A percentile compares a stretch with the other conserved stretches of the same genome.
Evolutionary conservation across 768 basidiomycete species (phyloP).

Genomic region (Clathrus columnatus): DNA sequence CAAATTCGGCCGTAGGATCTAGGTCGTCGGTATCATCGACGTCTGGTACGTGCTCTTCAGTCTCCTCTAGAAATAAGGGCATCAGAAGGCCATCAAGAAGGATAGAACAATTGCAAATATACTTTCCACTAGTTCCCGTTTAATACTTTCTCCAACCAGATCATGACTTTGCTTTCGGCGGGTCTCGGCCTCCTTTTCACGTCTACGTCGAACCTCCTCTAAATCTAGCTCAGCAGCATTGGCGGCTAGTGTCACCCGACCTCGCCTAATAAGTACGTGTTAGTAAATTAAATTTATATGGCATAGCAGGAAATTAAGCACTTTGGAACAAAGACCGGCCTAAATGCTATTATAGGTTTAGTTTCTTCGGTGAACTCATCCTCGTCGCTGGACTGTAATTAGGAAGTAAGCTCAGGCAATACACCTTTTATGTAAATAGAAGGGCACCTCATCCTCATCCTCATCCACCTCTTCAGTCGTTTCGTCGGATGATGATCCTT

Average conservation of each 20-base stretch:
- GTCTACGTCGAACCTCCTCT: slow-evolving; percentile 62
- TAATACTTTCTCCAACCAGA: slow-evolving; percentile 90
- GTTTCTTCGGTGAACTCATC: slow-evolving; percentile 69
- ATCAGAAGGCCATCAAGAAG: neutral
- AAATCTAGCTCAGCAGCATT: slow-evolving; percentile 62
- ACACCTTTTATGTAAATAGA: slow-evolving; percentile 18
- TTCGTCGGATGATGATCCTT: slow-evolving; percentile 41
- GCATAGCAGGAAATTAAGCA: slow-evolving; percentile 29
- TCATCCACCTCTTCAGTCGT: slow-evolving; percentile 28
- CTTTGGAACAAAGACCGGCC: slow-evolving; percentile 96
- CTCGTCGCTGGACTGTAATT: slow-evolving; percentile 71
- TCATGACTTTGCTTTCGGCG: slow-evolving; percentile 83
- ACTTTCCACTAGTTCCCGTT: slow-evolving; percentile 89
- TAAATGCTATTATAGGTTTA: slow-evolving; percentile 64
- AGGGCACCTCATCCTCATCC: slow-evolving; percentile 22
- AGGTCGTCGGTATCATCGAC: slow-evolving; percentile 93
- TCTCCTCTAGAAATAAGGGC: slow-evolving; percentile 65
- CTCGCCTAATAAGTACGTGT: no score
- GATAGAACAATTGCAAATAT: neutral
- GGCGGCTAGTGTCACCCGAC: slow-evolving; percentile 63
- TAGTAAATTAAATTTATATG: slow-evolving; percentile 6
- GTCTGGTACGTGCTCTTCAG: slow-evolving; percentile 72
- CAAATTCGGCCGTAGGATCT: slow-evolving; percentile 85
- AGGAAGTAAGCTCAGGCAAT: slow-evolving; percentile 9
- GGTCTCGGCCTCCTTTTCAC: slow-evolving; percentile 71